These are phyloP conservation scores for Penicillium malachiteum DNA, from an alignment of 495 filamentous ascomycete species.

Conservation along the genomic window DNA sequence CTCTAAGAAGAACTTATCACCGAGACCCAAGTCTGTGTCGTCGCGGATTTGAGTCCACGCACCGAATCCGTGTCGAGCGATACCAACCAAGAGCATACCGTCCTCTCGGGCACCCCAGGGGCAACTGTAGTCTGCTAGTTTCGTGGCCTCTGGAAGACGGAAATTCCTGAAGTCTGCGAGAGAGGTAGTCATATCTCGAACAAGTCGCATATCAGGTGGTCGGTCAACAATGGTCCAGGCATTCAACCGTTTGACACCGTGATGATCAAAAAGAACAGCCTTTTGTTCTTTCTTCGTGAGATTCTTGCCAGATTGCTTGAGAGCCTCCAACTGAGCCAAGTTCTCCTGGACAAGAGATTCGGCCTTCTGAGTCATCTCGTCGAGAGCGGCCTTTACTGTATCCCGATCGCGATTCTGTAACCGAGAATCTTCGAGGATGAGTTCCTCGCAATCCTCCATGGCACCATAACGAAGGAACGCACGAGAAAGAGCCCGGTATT, in stretches of 20 bases:
- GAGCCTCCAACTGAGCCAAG: slow-evolving; percentile 52
- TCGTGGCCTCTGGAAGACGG: slow-evolving; percentile 86
- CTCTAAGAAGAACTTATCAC: slow-evolving; percentile 93
- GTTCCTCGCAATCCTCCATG: slow-evolving; percentile 80
- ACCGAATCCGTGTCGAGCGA: slow-evolving; percentile 88
- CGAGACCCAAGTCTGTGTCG: slow-evolving; percentile 80
- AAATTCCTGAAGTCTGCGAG: slow-evolving; percentile 70
- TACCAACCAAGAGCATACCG: slow-evolving; percentile 94
- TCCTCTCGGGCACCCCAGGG: slow-evolving; percentile 91
- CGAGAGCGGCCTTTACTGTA: slow-evolving; percentile 66
- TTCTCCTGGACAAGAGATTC: slow-evolving; percentile 69
- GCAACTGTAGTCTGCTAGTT: slow-evolving; percentile 81
- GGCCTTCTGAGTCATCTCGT: slow-evolving; percentile 72
- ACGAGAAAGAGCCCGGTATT: slow-evolving; percentile 83
- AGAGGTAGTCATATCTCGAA: slow-evolving; percentile 67
- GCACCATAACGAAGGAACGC: slow-evolving; percentile 86
- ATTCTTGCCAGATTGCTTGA: slow-evolving; percentile 68
- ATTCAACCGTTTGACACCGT: slow-evolving; percentile 88
- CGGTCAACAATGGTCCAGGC: slow-evolving; percentile 91
- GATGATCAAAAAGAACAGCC: slow-evolving; percentile 89
- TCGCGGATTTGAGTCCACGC: slow-evolving; percentile 92
- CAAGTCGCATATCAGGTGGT: slow-evolving; percentile 79
- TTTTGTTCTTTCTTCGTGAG: slow-evolving; percentile 96
- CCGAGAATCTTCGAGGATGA: slow-evolving; percentile 81
- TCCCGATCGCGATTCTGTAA: slow-evolving; percentile 76